Evolutionary conservation across 2,329 filamentous ascomycete genomes (phyloP).

Genomic region (Paraconiothyrium brasiliense): DNA sequence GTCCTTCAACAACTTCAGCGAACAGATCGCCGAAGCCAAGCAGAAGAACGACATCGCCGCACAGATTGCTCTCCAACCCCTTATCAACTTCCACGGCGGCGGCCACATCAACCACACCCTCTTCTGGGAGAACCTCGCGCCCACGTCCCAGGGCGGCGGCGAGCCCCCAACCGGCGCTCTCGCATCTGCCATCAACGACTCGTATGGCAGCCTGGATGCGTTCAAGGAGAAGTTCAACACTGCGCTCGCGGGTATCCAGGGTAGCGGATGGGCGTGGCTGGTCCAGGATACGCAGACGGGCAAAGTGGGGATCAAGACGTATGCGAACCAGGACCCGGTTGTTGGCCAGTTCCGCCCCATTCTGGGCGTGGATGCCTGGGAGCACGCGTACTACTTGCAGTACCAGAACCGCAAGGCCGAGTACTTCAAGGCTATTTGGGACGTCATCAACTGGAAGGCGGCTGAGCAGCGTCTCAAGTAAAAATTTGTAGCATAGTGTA

Average conservation of each 20-base stretch:
- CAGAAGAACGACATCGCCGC: constrained; percentile 62
- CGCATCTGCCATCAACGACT: constrained; percentile 65
- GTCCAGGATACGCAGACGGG: constrained; percentile 70
- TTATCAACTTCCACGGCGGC: constrained; percentile 73
- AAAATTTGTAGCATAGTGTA: constrained; percentile 25
- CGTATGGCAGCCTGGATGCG: constrained; percentile 66
- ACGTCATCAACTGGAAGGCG: constrained; percentile 94
- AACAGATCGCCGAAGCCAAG: constrained; percentile 72
- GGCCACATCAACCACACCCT: constrained; percentile 74
- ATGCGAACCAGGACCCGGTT: constrained; percentile 88
- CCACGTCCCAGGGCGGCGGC: constrained; percentile 72
- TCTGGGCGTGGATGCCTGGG: constrained; percentile 92
- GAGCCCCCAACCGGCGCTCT: constrained; percentile 69
- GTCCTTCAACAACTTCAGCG: constrained; percentile 81
- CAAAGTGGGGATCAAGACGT: constrained; percentile 72
- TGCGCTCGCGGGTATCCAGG: constrained; percentile 71
- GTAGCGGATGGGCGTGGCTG: constrained; percentile 71
- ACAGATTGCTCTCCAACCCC: constrained; percentile 64
- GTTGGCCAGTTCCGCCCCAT: constrained; percentile 83
- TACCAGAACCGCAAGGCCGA: constrained; percentile 98
- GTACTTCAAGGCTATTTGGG: constrained; percentile 94
- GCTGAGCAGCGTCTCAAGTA: constrained; percentile 78
- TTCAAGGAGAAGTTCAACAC: constrained; percentile 72
- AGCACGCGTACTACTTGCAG: constrained; percentile 95
- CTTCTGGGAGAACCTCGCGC: constrained; percentile 76